Percentiles rank a stretch among this genome's conserved stretches.
These are phyloP conservation scores for Kokia cookei DNA, from an alignment of 441 rosid species.

Conservation along the genomic window DNA sequence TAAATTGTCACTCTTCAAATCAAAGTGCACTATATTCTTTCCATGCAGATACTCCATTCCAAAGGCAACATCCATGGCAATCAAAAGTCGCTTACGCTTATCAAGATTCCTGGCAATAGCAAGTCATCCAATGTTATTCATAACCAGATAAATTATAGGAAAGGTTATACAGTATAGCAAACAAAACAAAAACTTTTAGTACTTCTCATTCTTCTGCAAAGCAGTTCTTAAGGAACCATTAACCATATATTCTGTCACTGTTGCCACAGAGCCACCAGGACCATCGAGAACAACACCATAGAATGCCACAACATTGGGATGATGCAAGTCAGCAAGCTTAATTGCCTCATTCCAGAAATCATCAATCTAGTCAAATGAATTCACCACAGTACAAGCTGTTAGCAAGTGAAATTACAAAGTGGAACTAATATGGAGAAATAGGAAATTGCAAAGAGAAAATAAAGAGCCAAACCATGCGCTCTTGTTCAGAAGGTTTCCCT, in stretches of 20 bases:
- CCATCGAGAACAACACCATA: conserved; percentile 77
- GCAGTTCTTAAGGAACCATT: conserved; percentile 62
- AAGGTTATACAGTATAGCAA: background rate
- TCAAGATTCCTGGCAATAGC: conserved; percentile 21
- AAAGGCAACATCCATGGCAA: conserved; percentile 69
- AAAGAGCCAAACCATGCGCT: conserved; percentile 37
- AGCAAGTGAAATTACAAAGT: background rate
- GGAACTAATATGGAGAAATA: background rate
- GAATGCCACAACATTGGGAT: conserved; percentile 90
- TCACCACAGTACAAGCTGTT: background rate
- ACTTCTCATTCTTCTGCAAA: conserved; percentile 49
- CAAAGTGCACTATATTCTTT: conserved; percentile 67
- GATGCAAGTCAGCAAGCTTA: conserved; percentile 83
- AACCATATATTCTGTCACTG: conserved; percentile 66
- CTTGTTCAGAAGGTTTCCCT: conserved; percentile 60
- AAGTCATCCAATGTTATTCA: background rate
- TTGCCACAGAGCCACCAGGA: conserved; percentile 60
- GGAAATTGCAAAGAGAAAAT: background rate
- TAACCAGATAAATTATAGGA: background rate
- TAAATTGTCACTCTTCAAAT: conserved; percentile 64
- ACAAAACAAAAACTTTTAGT: conserved; percentile 2
- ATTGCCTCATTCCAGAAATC: conserved; percentile 78
- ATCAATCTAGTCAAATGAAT: conserved; percentile 29
- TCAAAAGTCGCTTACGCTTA: conserved; percentile 43
- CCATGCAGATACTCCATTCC: conserved; percentile 73